These are phyloP conservation scores for Tephrocybe sp. DNA, from an alignment of 768 basidiomycete species.

Conservation along the genomic window DNA sequence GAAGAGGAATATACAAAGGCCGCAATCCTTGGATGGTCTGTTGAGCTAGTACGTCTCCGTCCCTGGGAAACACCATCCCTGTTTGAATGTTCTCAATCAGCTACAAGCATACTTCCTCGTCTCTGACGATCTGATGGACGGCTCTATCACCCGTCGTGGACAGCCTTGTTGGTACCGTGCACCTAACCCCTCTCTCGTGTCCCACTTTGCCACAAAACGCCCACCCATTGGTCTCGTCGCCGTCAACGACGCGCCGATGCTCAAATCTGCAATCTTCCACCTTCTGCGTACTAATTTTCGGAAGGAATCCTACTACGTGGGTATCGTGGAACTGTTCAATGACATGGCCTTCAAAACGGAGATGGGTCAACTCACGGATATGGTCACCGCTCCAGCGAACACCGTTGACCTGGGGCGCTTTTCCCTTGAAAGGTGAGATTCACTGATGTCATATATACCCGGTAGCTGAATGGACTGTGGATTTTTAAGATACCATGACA, in stretches of 20 bases:
- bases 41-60: constrained; percentile 73
- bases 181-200: constrained; percentile 9
- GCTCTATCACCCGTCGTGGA: constrained; percentile 88
- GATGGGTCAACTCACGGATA: constrained; percentile 92
- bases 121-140: constrained; percentile 96
- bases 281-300: constrained; percentile 89
- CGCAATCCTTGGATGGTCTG: constrained; percentile 91
- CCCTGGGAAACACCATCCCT: neutral
- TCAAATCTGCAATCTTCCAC: constrained; percentile 90
- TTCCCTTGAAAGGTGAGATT: constrained; percentile 72
- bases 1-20: constrained; percentile 89
- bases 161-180: constrained; percentile 92
- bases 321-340: constrained; percentile 89
- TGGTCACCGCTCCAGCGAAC: constrained; percentile 93
- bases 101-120: constrained; percentile 98
- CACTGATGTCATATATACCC: neutral
- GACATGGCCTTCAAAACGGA: constrained; percentile 91
- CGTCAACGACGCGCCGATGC: constrained; percentile 95
- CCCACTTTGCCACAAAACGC: constrained; percentile 13
- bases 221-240: constrained; percentile 75
- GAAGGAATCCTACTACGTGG: constrained; percentile 75
- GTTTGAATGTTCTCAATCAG: constrained; percentile 35
- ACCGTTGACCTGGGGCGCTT: constrained; percentile 84
- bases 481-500: constrained; percentile 70
- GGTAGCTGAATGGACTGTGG: neutral